Evolutionary conservation across 495 filamentous ascomycete genomes (phyloP).

Genomic region (Talaromyces trachyspermus): DNA sequence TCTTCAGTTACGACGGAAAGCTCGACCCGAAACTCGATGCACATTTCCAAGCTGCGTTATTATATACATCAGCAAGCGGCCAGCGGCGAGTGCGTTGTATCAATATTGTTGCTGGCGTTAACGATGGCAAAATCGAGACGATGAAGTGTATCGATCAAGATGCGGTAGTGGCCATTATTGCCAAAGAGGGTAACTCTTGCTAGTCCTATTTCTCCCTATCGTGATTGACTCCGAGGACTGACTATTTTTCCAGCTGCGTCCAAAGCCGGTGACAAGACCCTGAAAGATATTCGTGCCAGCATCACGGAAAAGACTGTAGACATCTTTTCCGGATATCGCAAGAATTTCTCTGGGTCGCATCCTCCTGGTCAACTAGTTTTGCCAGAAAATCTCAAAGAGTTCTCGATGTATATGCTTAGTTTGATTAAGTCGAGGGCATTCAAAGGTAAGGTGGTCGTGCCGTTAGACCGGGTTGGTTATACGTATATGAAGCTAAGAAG

Average conservation of each 20-base stretch:
- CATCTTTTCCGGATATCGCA: conserved; percentile 87
- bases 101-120: conserved; percentile 89
- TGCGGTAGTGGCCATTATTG: conserved; percentile 76
- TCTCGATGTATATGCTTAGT: conserved; percentile 93
- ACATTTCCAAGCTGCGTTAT: conserved; percentile 91
- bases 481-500: conserved; percentile 9
- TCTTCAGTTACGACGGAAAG: conserved; percentile 96
- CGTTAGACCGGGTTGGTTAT: not conserved
- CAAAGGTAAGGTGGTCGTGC: conserved; percentile 50
- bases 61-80: conserved; percentile 88
- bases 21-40: conserved; percentile 92
- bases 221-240: conserved; percentile 2
- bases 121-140: conserved; percentile 70
- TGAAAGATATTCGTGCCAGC: conserved; percentile 80
- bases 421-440: conserved; percentile 87
- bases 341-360: conserved; percentile 77
- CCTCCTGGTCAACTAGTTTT: conserved; percentile 91
- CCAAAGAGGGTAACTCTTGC: conserved; percentile 63
- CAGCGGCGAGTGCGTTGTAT: conserved; percentile 87
- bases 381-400: conserved; percentile 93
- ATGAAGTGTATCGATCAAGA: conserved; percentile 95
- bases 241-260: conserved; percentile 53
- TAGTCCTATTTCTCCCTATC: not conserved
- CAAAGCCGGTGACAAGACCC: conserved; percentile 66
- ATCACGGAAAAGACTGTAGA: conserved; percentile 92